phyloP scores from a whole-genome alignment of 805 yeast genomes.

The Lipomyces sp. region DNA sequence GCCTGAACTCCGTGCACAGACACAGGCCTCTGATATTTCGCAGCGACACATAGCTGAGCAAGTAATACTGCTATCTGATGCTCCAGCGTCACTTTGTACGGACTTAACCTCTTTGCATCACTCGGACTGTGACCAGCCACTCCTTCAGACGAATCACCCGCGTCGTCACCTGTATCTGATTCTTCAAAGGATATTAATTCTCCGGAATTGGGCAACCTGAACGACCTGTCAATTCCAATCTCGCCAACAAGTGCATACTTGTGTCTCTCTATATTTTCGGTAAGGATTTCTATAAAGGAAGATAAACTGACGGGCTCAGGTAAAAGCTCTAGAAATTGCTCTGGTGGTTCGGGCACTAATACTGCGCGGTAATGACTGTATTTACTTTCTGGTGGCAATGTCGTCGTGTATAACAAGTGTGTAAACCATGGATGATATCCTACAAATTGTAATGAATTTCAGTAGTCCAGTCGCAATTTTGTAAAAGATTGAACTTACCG shows the following conservation, averaged over 20 bases:
- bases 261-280: constrained; percentile 43
- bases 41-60: constrained; percentile 61
- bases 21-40: constrained; percentile 53
- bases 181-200: constrained; percentile 58
- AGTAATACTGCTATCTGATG: constrained; percentile 69
- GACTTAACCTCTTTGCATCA: constrained; percentile 43
- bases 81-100: constrained; percentile 60
- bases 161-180: constrained; percentile 23
- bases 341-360: constrained; percentile 50
- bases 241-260: constrained; percentile 73
- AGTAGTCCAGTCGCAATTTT: not conserved
- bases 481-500: constrained; percentile 33
- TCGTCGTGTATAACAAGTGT: constrained; percentile 59
- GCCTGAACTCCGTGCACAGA: constrained; percentile 87
- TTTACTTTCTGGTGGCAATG: constrained; percentile 45
- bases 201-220: constrained; percentile 59
- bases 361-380: constrained; percentile 61
- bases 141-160: not conserved
- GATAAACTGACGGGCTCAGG: constrained; percentile 65
- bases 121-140: constrained; percentile 6
- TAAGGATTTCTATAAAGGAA: constrained; percentile 47
- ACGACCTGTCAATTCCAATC: constrained; percentile 83
- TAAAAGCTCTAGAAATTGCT: constrained; percentile 51
- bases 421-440: constrained; percentile 95
- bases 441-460: constrained; percentile 4